Conservation (phyloP, 805 yeast species). For the Candida hungchunana region DNA sequence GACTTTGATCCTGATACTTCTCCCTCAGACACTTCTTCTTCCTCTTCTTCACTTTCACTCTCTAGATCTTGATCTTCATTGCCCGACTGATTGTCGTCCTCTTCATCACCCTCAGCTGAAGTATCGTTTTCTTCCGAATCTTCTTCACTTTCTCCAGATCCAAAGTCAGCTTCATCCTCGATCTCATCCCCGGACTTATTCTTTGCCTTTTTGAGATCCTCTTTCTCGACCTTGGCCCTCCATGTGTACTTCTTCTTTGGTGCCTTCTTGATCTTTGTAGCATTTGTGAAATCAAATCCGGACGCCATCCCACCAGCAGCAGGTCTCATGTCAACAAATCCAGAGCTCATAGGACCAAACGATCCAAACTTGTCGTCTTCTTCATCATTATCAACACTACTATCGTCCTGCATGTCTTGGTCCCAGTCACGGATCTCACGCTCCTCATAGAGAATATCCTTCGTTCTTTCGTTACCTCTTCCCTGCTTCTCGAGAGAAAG, state of each 20-base stretch:
- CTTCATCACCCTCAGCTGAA: slow-evolving; percentile 21
- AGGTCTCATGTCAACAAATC: slow-evolving; percentile 72
- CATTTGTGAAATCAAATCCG: slow-evolving; percentile 65
- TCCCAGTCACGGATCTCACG: slow-evolving; percentile 62
- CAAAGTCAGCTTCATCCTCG: slow-evolving; percentile 64
- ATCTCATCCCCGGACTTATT: slow-evolving; percentile 11
- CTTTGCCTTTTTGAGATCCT: slow-evolving; percentile 40
- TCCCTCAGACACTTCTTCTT: slow-evolving; percentile 28
- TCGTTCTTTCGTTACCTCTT: slow-evolving; percentile 56
- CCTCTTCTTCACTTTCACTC: neutral
- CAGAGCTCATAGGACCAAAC: slow-evolving; percentile 25
- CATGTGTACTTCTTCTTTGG: slow-evolving; percentile 65
- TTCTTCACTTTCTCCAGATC: slow-evolving; percentile 27
- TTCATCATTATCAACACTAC: slow-evolving; percentile 22
- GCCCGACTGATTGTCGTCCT: slow-evolving; percentile 29
- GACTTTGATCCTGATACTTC: slow-evolving; percentile 32
- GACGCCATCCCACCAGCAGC: slow-evolving; percentile 55
- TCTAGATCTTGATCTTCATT: slow-evolving; percentile 32
- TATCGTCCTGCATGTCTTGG: slow-evolving; percentile 31
- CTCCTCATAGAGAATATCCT: slow-evolving; percentile 65
- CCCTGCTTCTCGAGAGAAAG: slow-evolving; percentile 69
- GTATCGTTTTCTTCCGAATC: slow-evolving; percentile 27
- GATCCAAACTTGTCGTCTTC: slow-evolving; percentile 23
- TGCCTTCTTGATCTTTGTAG: slow-evolving; percentile 43
- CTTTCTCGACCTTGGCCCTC: slow-evolving; percentile 53